phyloP scores from a whole-genome alignment of 768 basidiomycete species.

The Mycena belliarum region DNA sequence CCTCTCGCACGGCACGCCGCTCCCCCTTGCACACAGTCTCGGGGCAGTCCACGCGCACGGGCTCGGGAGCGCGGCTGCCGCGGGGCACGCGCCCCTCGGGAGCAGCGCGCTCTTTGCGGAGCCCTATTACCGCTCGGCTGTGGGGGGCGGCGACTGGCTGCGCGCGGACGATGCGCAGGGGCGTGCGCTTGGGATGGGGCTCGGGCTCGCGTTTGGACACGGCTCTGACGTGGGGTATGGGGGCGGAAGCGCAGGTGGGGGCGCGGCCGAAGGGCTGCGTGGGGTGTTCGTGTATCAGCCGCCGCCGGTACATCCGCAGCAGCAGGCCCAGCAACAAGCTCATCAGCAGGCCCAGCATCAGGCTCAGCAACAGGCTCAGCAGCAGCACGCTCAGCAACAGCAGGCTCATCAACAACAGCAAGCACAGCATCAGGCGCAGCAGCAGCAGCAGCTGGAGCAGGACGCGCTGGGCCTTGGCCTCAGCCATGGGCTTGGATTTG shows the following conservation, averaged over 20 bases:
- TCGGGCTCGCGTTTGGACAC: background rate
- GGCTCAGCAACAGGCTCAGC: conserved; percentile 19
- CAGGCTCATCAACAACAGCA: background rate
- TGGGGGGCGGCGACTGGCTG: conserved; percentile 18
- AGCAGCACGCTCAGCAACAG: background rate
- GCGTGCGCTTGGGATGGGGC: background rate
- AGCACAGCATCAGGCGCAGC: background rate
- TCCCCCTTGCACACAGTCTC: no score
- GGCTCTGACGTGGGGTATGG: background rate
- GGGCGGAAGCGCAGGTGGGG: background rate
- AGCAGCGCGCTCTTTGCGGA: conserved; percentile 3
- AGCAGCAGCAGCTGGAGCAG: conserved; percentile 6
- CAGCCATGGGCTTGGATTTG: background rate
- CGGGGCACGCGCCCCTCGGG: background rate
- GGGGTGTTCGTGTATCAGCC: conserved; percentile 21
- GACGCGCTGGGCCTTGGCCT: conserved; percentile 6
- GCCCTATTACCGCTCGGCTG: background rate
- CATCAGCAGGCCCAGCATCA: background rate
- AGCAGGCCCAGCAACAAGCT: background rate
- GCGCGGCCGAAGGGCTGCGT: background rate
- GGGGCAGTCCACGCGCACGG: background rate
- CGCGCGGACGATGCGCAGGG: conserved; percentile 18
- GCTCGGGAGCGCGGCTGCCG: background rate
- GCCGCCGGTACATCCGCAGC: background rate
- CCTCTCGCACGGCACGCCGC: no score